Evolutionary conservation across 148 eudicot genomes (phyloP), one percentile per base, ranked within the genome.

Genomic region (Persicaria tinctoria): DNA sequence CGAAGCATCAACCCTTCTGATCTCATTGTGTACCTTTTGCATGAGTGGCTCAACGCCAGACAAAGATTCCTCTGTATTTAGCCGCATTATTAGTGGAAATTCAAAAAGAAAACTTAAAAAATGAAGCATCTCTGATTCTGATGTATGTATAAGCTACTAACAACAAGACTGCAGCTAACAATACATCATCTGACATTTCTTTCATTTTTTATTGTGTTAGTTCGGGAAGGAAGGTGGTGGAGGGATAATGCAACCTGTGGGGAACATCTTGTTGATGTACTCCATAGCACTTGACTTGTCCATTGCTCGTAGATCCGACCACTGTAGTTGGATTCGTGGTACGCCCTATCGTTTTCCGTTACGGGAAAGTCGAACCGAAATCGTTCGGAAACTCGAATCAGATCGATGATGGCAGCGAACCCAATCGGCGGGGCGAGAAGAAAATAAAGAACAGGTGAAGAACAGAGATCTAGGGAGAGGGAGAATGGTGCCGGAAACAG

Each of bases 11-110:
- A 95, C 97, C 41, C 88, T 89, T 55, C 96, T 86, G 69, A 95
- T 89, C 83, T 95, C 99, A 75, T 86, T 81, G 41, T 90, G 99
- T 84, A 95, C 86, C 77, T 90, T 92, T 83, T 92, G 97, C 97
- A 95, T 92, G 62, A 95, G 91, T 69, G 99, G 99, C 79, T 95
- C 99, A 77, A 95, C 94, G 13, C 99, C 97, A 72, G 99, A 87
- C 68, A 95, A 81, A 49, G 99, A 95, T 32, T 93, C 97, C 89
- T 95, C 99, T 95, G 92, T 76, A 78, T 74, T 73, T 46, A 23
- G 80, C 27, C 75, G 80, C 62, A 70, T 3, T 59, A 20, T 73
- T 78, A 77, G 51, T 60, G 73, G n/a, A 32, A 0, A 56, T 3
- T 44, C 27, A 57, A 56, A 9, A 18, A 79, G 50, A 54, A 56